Percentiles rank a stretch among this genome's conserved stretches.
Evolutionary conservation across 1,284 basidiomycete genomes (phyloP).

Genomic region (Cryptococcus sp.): DNA sequence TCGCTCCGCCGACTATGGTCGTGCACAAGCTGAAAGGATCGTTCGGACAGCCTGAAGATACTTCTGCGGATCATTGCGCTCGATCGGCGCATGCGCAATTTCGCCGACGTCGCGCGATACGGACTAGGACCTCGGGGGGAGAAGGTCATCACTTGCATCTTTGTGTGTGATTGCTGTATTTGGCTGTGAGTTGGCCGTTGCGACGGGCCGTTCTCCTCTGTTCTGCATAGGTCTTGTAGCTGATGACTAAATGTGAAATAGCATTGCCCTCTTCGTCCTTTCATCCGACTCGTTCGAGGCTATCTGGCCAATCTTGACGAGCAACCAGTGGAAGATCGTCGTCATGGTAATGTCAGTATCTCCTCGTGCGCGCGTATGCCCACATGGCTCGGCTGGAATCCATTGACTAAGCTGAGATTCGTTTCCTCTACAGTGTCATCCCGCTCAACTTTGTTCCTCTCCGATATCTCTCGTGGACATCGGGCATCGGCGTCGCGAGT

Average conservation of each 20-base stretch:
- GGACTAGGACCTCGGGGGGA: conserved; percentile 64
- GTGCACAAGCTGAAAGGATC: background rate
- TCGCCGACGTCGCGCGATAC: conserved; percentile 46
- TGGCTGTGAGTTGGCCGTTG: conserved; percentile 44
- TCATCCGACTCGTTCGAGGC: conserved; percentile 79
- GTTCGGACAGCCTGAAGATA: conserved; percentile 41
- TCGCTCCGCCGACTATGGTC: background rate
- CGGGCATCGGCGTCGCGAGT: conserved; percentile 76
- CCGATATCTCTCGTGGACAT: conserved; percentile 81
- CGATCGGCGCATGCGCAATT: conserved; percentile 45
- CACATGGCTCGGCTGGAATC: background rate
- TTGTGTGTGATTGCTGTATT: conserved; percentile 80
- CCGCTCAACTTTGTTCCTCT: conserved; percentile 83
- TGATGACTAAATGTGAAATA: conserved; percentile 35
- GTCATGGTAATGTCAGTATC: conserved; percentile 66
- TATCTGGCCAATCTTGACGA: conserved; percentile 66
- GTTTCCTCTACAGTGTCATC: conserved; percentile 60
- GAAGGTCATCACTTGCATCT: conserved; percentile 68
- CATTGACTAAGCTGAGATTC: background rate
- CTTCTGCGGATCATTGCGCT: conserved; percentile 47
- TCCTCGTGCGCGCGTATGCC: too few species aligned
- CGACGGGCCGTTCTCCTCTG: conserved; percentile 12
- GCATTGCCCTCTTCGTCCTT: conserved; percentile 78
- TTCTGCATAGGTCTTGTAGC: background rate
- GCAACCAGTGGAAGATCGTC: conserved; percentile 72